Base-by-base conservation (phyloP, 495 filamentous ascomycete genomes). In the Aspergillus kassunensis region DNA sequence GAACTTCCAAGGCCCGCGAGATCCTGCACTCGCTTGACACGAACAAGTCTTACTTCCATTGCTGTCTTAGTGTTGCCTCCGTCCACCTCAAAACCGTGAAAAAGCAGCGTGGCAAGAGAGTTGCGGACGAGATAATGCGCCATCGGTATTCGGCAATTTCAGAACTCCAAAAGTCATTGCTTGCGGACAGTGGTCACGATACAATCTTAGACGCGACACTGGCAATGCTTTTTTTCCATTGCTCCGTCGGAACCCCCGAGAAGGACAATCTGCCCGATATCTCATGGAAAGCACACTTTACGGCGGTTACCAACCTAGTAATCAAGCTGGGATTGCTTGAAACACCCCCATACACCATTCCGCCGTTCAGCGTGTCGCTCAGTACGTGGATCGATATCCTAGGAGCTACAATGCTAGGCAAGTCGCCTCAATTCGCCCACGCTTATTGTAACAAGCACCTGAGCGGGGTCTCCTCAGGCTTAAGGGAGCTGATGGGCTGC, bases 341-440 rank as follows among this genome's bases (percentile, higher is more conserved):
- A 7, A 10, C 35, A 9, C 23, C 2, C 19, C 69, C 72, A 6
- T 72, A 83, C 58, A 56, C 78, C 19, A 79, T 82, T 20, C 80
- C 84, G 6, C 83, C 89, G 16, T 95, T 96, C 9, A 47, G 24
- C 35, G 92, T 96, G 87, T 88, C 88, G 0, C 73, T 98, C 33
- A 86, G 88, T 4, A 73, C 91, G 13, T 98, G 93, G 93, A 95
- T 98, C 58, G 93, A 98, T 62, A 97, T 98, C 54, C 76, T 97
- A 11, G 93, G 93, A 9, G 81, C 91, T 0, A 96, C 93, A 1
- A 97, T 98, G 88, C 73, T 88, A 15, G 91, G 91, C 5, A 78
- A 81, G 29, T 81, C 89, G 0, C 93, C 93, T 0, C 74, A 79
- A 25, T 97, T 97, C 60, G 89, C 93, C 6, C 86, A 96, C 63